Percentiles rank a stretch among this genome's conserved stretches.
phyloP scores from a whole-genome alignment of 2,329 filamentous ascomycete species.

The Colletotrichum nymphaeae region DNA sequence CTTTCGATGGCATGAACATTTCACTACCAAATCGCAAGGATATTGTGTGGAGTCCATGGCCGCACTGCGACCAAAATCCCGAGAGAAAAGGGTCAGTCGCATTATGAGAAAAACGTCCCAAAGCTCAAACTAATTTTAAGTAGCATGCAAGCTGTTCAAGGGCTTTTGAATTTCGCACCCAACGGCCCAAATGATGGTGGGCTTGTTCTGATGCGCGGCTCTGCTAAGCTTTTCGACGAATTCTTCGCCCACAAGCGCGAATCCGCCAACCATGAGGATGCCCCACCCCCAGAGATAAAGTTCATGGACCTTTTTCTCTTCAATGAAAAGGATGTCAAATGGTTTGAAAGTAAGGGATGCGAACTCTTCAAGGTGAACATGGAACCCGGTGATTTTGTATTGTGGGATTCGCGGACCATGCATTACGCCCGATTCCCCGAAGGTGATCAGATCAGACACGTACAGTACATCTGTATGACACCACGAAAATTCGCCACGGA shows the following conservation, averaged over 20 bases:
- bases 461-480: conserved; percentile 52
- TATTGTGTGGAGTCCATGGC: conserved; percentile 53
- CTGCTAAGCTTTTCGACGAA: conserved; percentile 52
- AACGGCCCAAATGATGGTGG: conserved; percentile 59
- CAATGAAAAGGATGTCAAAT: conserved; percentile 47
- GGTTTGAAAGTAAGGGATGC: conserved; percentile 37
- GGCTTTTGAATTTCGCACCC: conserved; percentile 55
- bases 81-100: conserved; percentile 48
- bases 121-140: background rate
- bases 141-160: conserved; percentile 51
- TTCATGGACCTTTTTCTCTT: conserved; percentile 55
- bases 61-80: conserved; percentile 56
- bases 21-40: conserved; percentile 53
- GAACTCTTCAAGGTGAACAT: conserved; percentile 37
- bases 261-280: conserved; percentile 42
- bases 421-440: conserved; percentile 45
- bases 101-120: too few relatives aligned
- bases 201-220: conserved; percentile 56
- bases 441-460: conserved; percentile 47
- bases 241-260: conserved; percentile 54
- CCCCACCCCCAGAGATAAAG: conserved; percentile 45
- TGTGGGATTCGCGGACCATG: conserved; percentile 47
- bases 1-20: conserved; percentile 51
- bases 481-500: conserved; percentile 47
- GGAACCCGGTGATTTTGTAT: conserved; percentile 43